Evolutionary conservation across 176 grass and related monocot species (phyloP).

Genomic region (Luzula sylvatica): DNA sequence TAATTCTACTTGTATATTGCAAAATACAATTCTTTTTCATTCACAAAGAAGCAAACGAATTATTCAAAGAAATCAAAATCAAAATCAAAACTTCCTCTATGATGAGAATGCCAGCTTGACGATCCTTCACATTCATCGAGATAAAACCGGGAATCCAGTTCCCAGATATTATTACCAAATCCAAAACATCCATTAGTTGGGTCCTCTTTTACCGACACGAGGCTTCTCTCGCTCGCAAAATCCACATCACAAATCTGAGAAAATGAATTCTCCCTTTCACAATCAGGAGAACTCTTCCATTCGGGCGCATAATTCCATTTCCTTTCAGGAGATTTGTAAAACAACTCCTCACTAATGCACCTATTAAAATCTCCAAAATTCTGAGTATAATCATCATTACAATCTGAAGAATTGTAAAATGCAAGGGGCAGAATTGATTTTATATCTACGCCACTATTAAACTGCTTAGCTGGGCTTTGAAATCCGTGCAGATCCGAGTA

Average conservation of each 20-base stretch:
- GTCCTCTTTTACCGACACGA: conserved; percentile 7
- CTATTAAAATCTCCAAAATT: conserved; percentile 4
- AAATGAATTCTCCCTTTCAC: conserved; percentile 11
- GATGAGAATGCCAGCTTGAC: background rate
- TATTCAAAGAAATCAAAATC: background rate
- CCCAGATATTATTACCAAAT: background rate
- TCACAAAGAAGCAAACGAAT: background rate
- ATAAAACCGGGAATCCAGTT: background rate
- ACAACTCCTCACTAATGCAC: too few relatives aligned
- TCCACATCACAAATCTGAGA: conserved; percentile 4
- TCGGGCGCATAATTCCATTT: background rate
- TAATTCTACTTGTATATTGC: background rate
- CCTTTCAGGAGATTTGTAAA: conserved; percentile 10
- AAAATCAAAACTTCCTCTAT: background rate
- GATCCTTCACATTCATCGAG: background rate
- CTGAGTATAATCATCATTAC: conserved; percentile 1
- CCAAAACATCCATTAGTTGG: background rate
- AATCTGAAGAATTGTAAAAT: conserved; percentile 7
- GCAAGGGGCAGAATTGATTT: conserved; percentile 5
- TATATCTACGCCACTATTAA: conserved; percentile 7
- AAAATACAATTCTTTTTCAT: background rate
- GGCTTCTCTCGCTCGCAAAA: background rate
- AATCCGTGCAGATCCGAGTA: background rate
- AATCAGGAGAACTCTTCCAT: conserved; percentile 1
- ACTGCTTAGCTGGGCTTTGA: conserved; percentile 11